A percentile compares a stretch with the other conserved stretches of the same genome.
Evolutionary conservation across 495 filamentous ascomycete species (phyloP).

Genomic region (Achaetomiella virescens): DNA sequence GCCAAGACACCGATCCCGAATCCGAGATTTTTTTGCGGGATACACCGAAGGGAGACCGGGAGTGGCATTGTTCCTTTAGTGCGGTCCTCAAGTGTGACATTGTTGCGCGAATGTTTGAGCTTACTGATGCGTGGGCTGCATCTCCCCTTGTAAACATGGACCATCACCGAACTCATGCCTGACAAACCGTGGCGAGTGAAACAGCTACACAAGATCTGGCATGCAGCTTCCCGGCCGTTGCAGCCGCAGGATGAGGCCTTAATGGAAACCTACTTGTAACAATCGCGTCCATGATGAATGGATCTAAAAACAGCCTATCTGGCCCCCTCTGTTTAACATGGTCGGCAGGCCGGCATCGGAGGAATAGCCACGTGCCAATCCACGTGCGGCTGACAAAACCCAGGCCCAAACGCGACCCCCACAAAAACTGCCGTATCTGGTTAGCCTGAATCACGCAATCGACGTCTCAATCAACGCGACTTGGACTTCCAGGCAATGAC

Average conservation of each 20-base stretch:
- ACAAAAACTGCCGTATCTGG: conserved; percentile 7
- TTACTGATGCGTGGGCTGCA: too few species aligned
- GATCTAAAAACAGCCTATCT: too few species aligned
- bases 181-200: too few species aligned
- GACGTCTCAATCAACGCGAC: conserved; percentile 15
- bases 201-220: not conserved
- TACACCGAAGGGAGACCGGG: too few species aligned
- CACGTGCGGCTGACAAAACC: conserved; percentile 10
- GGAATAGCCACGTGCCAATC: not conserved
- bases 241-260: not conserved
- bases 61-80: too few species aligned
- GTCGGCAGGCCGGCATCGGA: not conserved
- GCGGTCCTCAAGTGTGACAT: too few species aligned
- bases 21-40: too few species aligned
- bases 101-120: too few species aligned
- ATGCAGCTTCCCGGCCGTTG: not conserved
- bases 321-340: not conserved
- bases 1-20: not conserved
- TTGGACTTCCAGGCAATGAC: conserved; percentile 14
- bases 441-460: conserved; percentile 29
- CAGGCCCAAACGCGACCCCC: not conserved
- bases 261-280: too few species aligned
- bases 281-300: not conserved
- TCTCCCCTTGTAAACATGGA: too few species aligned
- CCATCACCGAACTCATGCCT: too few species aligned